Base-by-base conservation (phyloP, 2,329 filamentous ascomycete genomes). In the Exophiala bonariae region DNA sequence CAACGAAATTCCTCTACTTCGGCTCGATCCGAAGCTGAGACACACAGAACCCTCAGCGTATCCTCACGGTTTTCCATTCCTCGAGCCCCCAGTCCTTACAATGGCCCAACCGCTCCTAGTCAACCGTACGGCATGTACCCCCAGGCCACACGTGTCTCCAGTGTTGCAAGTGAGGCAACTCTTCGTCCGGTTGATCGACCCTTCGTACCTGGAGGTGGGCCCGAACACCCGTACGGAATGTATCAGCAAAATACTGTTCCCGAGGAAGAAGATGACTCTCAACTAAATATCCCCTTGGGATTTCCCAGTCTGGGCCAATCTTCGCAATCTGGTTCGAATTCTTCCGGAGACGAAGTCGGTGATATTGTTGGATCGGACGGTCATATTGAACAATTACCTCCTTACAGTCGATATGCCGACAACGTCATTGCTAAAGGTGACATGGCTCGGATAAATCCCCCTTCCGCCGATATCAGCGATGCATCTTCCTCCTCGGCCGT, bases 401-500 rank as follows among this genome's bases (percentile, higher is more conserved):
- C 92, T 1, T 97, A 97, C 63, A 88, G 89, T 11, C 79, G 89
- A 64, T 96, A 95, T 66, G 89, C 91, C 2, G 87, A 95, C 42
- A 86, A 89, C 47, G 74, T 84, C 69, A 67, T 78, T 63, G 63
- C 79, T 66, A 74, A 89, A 79, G 60, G 66, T 50, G 52, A 59
- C 37, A 56, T 59, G 55, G 55, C 50, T 9, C 38, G 41, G 18
- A 55, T 59, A 39, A 51, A 55, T 16, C 35, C 39, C 1, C 35
- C 46, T 19, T 35, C 37, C 13, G 37, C 41, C 6, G 44, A 9
- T n/a, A 36, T 34, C 14, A 40, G 16, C 19, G 41, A 50, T 26
- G 36, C 47, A 14, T 49, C 52, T 16, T 42, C 49, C 9, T 30
- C 40, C 7, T 32, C 33, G 4, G 19, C 50, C 6, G 26, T 48